phyloP scores from a whole-genome alignment of 169 alveolate species.

The Babesia ovis region DNA sequence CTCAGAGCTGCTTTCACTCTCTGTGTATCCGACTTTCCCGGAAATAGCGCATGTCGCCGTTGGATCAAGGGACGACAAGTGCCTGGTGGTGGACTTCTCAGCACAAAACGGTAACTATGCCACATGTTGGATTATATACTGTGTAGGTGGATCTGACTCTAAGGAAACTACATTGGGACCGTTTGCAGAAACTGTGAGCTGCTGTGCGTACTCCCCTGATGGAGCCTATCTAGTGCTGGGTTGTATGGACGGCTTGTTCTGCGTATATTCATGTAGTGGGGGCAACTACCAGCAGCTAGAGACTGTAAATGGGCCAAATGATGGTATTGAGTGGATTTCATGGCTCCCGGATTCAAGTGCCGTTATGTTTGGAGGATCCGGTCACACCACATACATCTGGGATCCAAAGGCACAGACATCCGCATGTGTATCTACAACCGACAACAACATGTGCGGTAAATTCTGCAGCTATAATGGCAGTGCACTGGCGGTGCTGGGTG shows the following conservation, averaged over 20 bases:
- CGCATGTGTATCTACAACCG: slow-evolving; percentile 26
- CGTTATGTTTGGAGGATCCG: slow-evolving; percentile 51
- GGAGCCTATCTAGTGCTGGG: slow-evolving; percentile 52
- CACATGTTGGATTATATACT: not conserved
- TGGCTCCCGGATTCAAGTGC: slow-evolving; percentile 22
- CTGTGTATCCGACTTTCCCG: slow-evolving; percentile 62
- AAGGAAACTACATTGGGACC: slow-evolving; percentile 38
- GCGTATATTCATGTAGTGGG: not conserved
- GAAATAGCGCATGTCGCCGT: slow-evolving; percentile 59
- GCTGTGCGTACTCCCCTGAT: slow-evolving; percentile 48
- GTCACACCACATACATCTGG: slow-evolving; percentile 27
- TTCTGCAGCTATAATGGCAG: slow-evolving; percentile 18
- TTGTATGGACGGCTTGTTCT: slow-evolving; percentile 32
- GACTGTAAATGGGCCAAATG: slow-evolving; percentile 22
- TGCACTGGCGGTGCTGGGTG: slow-evolving; percentile 29
- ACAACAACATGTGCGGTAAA: slow-evolving; percentile 34
- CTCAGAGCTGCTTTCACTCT: slow-evolving; percentile 35
- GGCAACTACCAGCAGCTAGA: not conserved
- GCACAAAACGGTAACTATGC: slow-evolving; percentile 6
- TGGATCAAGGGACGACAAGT: slow-evolving; percentile 59
- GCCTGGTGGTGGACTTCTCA: slow-evolving; percentile 39
- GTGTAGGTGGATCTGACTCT: slow-evolving; percentile 14
- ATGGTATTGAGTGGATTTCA: slow-evolving; percentile 51
- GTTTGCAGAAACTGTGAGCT: slow-evolving; percentile 55
- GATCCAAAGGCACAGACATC: slow-evolving; percentile 1